A percentile compares a stretch with the other conserved stretches of the same genome.
phyloP scores from a whole-genome alignment of 768 basidiomycete genomes.

The Gelatoporia subvermispora region DNA sequence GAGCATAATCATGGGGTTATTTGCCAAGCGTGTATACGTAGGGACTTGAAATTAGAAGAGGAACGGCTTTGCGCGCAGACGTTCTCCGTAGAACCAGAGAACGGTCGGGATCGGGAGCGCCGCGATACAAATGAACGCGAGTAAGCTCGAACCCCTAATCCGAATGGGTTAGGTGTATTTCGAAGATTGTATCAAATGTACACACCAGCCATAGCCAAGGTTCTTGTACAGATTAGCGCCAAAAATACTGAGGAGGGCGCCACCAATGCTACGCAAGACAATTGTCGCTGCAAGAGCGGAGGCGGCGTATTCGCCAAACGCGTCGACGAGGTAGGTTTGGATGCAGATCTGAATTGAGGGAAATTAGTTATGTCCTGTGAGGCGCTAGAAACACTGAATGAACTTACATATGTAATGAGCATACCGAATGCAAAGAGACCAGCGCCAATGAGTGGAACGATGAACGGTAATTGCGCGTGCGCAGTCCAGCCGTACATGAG shows the following conservation, averaged over 20 bases:
- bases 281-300: constrained; percentile 2
- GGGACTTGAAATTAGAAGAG: background rate
- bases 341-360: constrained; percentile 1
- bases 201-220: constrained; percentile 2
- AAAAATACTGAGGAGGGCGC: constrained; percentile 2
- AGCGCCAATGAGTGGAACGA: constrained; percentile 5
- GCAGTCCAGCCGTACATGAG: background rate
- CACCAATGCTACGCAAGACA: background rate
- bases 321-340: constrained; percentile 4
- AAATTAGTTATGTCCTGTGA: no score
- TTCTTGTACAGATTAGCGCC: constrained; percentile 1
- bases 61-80: background rate
- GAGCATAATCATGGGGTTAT: no score
- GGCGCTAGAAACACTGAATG: no score
- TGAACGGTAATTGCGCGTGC: background rate
- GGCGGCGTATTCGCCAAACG: constrained; percentile 1
- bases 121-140: constrained; percentile 2
- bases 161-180: no score
- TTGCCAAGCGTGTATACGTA: no score
- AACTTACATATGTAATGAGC: constrained; percentile 2
- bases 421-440: constrained; percentile 7
- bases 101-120: constrained; percentile 1
- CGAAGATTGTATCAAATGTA: background rate
- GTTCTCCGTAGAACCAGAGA: constrained; percentile 1
- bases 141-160: constrained; percentile 1